Evolutionary conservation across 106 monocot species (phyloP), one percentile per base, ranked within the genome.

Genomic region (Dendrobium officinale): DNA sequence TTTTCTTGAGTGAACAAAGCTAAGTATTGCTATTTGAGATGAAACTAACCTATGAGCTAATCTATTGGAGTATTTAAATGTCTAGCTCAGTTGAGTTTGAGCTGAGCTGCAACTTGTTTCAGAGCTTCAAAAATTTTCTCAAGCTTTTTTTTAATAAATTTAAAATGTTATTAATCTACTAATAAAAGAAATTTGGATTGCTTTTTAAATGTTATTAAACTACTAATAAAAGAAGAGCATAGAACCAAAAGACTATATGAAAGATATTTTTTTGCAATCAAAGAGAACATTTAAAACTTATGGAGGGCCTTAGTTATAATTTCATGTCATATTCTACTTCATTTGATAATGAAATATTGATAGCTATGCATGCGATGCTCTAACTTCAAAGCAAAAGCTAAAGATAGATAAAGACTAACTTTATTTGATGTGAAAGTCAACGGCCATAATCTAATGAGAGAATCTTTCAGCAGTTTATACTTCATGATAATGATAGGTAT

Each of bases 361-460:
- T 61, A 17, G 59, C 18, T 20, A 22, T 61, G 59, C 59, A 18
- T 6, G 59, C n/a, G 20, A 6, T 61, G 59, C 47, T 47, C 47
- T 47, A 47, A 47, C 47, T 61, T 22, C 59, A 20, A 61, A 26
- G 64, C 64, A 64, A 24, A 64, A 24, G n/a, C 9, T 4, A 64
- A 64, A 7, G 64, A 64, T 64, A 64, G 26, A 64, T 64, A 64
- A 64, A 64, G 64, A 26, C 70, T 26, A 9, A 67, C 15, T 22
- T 13, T 70, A 37, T 70, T 70, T 70, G 70, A 70, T 70, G 29
- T 29, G 33, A 70, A 70, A 70, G 70, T 70, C 70, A 70, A 31
- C 70, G n/a, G 29, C 70, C 15, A 37, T 70, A 37, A 70, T 40
- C 70, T 70, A 70, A 9, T 37, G 13, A 70, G 70, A 15, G 31